Evolutionary conservation across 345 rosid genomes (phyloP).

Genomic region (Mallotus nudiflorus): DNA sequence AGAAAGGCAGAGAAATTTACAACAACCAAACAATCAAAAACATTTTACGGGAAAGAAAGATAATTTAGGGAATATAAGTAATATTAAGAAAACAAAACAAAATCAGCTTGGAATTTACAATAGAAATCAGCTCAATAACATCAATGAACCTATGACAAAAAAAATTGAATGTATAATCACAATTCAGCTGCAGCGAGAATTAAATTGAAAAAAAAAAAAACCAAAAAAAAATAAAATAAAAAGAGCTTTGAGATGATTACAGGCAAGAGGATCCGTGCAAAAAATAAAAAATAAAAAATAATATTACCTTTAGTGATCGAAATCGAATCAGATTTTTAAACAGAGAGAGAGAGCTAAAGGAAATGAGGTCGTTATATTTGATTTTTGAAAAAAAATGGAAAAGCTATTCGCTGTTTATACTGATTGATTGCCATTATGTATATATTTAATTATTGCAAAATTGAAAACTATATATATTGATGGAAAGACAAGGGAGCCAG

Average conservation of each 20-base stretch:
- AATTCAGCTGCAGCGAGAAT: neutral
- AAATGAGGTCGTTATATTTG: no score
- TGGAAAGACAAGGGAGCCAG: slow-evolving; percentile 2
- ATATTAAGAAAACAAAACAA: no score
- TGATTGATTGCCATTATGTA: neutral
- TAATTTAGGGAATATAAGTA: no score
- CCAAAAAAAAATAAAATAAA: neutral
- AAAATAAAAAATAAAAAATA: neutral
- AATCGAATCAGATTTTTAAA: neutral
- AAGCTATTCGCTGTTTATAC: neutral
- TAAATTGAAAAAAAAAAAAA: neutral
- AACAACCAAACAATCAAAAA: neutral
- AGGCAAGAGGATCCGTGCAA: neutral
- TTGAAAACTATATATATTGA: neutral
- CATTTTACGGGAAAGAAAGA: no score
- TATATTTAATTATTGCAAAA: neutral
- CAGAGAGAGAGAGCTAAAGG: neutral
- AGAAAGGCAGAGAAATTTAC: neutral
- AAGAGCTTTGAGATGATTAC: neutral
- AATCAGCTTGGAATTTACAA: neutral
- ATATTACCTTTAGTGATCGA: neutral
- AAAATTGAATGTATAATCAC: neutral
- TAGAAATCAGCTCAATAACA: slow-evolving; percentile 7
- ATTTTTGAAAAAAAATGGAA: neutral
- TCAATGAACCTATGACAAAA: no score